Evolutionary conservation across 176 grass and related monocot species (phyloP).

Genomic region (Phoenix dactylifera): DNA sequence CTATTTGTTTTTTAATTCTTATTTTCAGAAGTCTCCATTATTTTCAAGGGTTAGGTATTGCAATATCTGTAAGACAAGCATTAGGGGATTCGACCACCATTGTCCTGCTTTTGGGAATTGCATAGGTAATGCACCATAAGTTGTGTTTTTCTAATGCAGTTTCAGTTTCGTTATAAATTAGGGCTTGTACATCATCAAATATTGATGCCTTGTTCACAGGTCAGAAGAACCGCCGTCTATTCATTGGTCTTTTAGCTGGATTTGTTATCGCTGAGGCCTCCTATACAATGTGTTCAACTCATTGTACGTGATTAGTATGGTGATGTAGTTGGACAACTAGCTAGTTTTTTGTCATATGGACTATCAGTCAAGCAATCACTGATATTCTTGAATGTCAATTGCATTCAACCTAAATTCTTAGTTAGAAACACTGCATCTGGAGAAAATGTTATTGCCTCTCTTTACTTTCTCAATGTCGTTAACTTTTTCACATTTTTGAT

Average conservation of each 20-base stretch:
- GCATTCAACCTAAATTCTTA: too few species aligned
- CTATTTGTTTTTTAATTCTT: constrained; percentile 11
- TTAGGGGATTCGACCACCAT: constrained; percentile 88
- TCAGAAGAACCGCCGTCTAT: constrained; percentile 69
- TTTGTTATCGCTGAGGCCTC: constrained; percentile 93
- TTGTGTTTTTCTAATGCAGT: constrained; percentile 1
- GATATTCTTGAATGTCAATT: too few species aligned
- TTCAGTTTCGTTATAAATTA: constrained; percentile 3
- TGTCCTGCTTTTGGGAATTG: constrained; percentile 95
- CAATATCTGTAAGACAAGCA: constrained; percentile 57
- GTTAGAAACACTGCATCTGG: too few species aligned
- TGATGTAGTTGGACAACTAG: too few species aligned
- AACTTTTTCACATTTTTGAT: constrained; percentile 2
- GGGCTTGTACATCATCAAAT: too few species aligned
- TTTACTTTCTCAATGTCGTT: background rate
- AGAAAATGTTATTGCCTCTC: too few species aligned
- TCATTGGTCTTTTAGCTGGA: constrained; percentile 86
- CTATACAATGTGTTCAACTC: constrained; percentile 89
- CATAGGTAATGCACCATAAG: constrained; percentile 47
- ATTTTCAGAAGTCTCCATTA: constrained; percentile 53
- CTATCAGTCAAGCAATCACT: too few species aligned
- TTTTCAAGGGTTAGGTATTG: constrained; percentile 75
- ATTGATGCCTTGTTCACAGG: constrained; percentile 24
- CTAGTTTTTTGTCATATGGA: too few species aligned
- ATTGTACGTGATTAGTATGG: constrained; percentile 41